Evolutionary conservation across 2,329 filamentous ascomycete species (phyloP).

Genomic region (Pyrenochaeta sp.): DNA sequence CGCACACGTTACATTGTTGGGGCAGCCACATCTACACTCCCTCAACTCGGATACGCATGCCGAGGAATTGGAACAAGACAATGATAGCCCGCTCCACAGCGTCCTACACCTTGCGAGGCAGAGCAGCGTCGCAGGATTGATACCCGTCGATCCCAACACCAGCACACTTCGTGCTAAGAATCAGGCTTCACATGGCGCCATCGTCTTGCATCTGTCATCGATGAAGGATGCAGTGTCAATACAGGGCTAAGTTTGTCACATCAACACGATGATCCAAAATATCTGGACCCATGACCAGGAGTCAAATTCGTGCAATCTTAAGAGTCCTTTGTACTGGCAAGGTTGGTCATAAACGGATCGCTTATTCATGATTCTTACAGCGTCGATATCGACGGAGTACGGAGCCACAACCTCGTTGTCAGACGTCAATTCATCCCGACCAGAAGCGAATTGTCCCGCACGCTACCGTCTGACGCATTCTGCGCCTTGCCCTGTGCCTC

Average conservation of each 20-base stretch:
- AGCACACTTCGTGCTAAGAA: background rate
- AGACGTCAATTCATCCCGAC: slow-evolving; percentile 15
- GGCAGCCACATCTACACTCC: slow-evolving; percentile 13
- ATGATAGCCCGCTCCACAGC: slow-evolving; percentile 3
- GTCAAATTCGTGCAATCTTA: background rate
- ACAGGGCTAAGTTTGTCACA: slow-evolving; percentile 5
- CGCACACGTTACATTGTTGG: slow-evolving; percentile 13
- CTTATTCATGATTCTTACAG: background rate
- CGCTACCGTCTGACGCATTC: slow-evolving; percentile 14
- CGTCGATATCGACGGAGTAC: background rate
- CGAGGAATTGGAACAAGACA: slow-evolving; percentile 7
- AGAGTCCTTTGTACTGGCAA: background rate
- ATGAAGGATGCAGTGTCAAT: slow-evolving; percentile 10
- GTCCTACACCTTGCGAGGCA: slow-evolving; percentile 1
- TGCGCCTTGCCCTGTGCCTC: slow-evolving; percentile 16
- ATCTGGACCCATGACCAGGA: slow-evolving; percentile 8
- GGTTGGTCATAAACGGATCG: background rate
- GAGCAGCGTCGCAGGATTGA: background rate
- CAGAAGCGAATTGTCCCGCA: slow-evolving; percentile 10
- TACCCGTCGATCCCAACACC: background rate
- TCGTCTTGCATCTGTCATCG: slow-evolving; percentile 5
- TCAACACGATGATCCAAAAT: background rate
- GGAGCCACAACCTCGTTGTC: slow-evolving; percentile 9
- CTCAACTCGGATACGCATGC: slow-evolving; percentile 13
- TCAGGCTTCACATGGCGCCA: slow-evolving; percentile 10